Conservation (phyloP, 257 asterid species). For the Solanum appendiculatum region DNA sequence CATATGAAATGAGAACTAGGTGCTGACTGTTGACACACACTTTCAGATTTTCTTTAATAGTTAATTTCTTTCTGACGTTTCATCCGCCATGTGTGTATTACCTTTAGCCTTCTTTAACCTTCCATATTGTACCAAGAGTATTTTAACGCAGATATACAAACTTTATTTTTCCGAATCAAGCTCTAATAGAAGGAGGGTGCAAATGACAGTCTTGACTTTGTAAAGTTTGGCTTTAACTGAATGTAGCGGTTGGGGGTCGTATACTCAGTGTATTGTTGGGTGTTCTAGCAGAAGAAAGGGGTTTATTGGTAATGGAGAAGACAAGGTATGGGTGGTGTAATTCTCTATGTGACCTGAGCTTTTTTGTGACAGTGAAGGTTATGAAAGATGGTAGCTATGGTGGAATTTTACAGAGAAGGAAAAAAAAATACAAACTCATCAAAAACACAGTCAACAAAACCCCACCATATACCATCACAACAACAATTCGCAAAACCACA, state of each 20-base stretch:
- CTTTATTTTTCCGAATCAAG: not conserved
- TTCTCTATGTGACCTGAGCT: not conserved
- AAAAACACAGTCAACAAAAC: not conserved
- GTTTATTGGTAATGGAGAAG: not conserved
- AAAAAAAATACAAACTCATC: not conserved
- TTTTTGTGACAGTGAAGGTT: not conserved
- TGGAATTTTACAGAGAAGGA: not conserved
- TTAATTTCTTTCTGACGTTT: not conserved
- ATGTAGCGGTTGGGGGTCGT: not conserved
- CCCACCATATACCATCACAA: not conserved
- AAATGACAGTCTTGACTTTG: not conserved
- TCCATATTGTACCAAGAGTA: not conserved
- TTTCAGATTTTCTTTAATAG: not conserved
- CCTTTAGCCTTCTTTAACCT: not conserved
- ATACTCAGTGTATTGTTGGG: not conserved
- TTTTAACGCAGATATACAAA: not conserved
- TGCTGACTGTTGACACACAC: not conserved
- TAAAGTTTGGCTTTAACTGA: not conserved
- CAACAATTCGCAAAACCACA: not conserved
- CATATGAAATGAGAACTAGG: not conserved
- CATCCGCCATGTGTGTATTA: not conserved
- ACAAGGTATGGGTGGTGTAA: not conserved
- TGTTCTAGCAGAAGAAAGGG: not conserved
- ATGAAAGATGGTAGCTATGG: not conserved
- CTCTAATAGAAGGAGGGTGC: not conserved